A percentile compares a stretch with the other conserved stretches of the same genome.
phyloP scores from a whole-genome alignment of 495 filamentous ascomycete species.

The Neurospora sp. region DNA sequence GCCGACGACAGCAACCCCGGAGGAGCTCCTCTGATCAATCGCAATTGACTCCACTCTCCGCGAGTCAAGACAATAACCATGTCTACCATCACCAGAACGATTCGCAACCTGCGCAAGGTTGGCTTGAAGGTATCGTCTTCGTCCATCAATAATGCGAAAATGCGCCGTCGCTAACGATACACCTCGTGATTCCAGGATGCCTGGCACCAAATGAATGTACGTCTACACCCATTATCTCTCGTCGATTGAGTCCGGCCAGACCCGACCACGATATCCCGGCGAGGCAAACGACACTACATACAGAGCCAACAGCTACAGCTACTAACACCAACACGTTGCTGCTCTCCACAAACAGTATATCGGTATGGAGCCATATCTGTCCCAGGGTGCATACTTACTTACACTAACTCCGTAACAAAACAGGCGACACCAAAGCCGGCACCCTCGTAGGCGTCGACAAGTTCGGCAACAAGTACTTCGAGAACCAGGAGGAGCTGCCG shows the following conservation, averaged over 20 bases:
- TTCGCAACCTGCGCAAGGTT: constrained; percentile 76
- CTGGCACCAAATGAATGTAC: constrained; percentile 86
- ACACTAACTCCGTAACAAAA: background rate
- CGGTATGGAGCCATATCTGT: constrained; percentile 34
- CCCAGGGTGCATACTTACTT: background rate
- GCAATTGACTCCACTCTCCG: constrained; percentile 6
- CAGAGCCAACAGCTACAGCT: background rate
- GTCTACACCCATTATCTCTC: constrained; percentile 18
- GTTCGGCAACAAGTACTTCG: constrained; percentile 95
- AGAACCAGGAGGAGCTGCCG: constrained; percentile 92
- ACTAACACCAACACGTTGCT: constrained; percentile 14
- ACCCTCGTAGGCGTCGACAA: constrained; percentile 75
- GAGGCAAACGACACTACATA: background rate
- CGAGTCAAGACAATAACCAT: constrained; percentile 45
- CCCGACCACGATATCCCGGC: background rate
- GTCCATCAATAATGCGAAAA: background rate
- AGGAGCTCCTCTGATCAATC: constrained; percentile 1
- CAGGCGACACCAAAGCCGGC: constrained; percentile 95
- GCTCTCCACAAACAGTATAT: constrained; percentile 46
- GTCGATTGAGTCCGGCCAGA: background rate
- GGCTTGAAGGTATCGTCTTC: constrained; percentile 61
- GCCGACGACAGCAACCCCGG: constrained; percentile 1
- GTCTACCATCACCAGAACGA: constrained; percentile 82
- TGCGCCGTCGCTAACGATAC: constrained; percentile 13
- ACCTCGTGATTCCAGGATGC: constrained; percentile 51